Base-by-base conservation (phyloP, 352 stramenopile species). In the Phytopythium litorale region DNA sequence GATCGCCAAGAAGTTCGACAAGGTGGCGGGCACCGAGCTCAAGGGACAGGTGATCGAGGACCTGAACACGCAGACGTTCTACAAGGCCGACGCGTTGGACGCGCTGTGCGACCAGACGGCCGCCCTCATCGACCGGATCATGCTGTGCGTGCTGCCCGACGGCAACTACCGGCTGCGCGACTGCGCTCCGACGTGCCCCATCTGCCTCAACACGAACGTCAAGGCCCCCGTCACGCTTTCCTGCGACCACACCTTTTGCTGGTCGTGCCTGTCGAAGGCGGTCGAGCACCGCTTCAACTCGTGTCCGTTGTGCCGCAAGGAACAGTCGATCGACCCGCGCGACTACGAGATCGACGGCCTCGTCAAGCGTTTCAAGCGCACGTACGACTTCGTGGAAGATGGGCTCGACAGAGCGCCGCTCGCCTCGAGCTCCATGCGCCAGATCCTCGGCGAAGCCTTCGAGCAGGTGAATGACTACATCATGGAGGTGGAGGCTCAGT, bases 1-100 rank as follows among this genome's bases (percentile, higher is more conserved):
- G 63, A 91, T 91, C 65, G 70, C 78, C 62, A 93, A 93, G 68
- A 93, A 93, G 64, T 89, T 90, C 51, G 84, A 89, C 70, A 93
- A 93, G 56, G 42, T 67, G 1, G 66, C 71, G 3, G 71, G 67
- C 13, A 46, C n/a, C 1, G 52, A 69, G 37, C 40, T 88, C 21
- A 76, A 85, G 54, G 25, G 56, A 2, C 37, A 59, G 32, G 66
- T 89, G 12, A 62, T 86, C 19, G 75, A 85, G 23, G 72, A 87
- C 18, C 68, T 92, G 19, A 87, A 84, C 45, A 50, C 52, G 8
- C 83, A 92, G 60, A 58, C 76, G 11, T 92, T 92, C 66, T 91
- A 89, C 67, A 73, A 88, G 23, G 72, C 67, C 62, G 70, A 68
- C n/a, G 61, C 66, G 2, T 68, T 92, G 30, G 81, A 92, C 63